Conservation (phyloP, 2,329 filamentous ascomycete genomes). For the Fusarium sp. region DNA sequence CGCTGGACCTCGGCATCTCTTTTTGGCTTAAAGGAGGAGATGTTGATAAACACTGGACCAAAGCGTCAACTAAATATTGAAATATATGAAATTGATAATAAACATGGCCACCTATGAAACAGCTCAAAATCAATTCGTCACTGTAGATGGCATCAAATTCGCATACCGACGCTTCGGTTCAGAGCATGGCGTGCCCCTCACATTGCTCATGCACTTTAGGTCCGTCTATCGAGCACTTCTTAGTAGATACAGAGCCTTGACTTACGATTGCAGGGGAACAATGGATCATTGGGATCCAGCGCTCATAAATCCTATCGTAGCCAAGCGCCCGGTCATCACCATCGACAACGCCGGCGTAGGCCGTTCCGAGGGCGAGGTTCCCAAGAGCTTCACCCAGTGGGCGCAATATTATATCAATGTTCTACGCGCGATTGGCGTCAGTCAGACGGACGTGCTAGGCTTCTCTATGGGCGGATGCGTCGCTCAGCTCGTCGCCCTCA, state of each 20-base stretch:
- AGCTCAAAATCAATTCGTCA: slow-evolving; percentile 46
- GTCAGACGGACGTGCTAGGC: slow-evolving; percentile 58
- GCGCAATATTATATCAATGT: slow-evolving; percentile 51
- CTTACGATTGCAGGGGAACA: slow-evolving; percentile 45
- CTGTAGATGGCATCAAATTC: slow-evolving; percentile 48
- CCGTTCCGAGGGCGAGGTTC: slow-evolving; percentile 56
- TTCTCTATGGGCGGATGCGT: slow-evolving; percentile 62
- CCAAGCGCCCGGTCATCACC: slow-evolving; percentile 56
- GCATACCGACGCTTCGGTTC: slow-evolving; percentile 49
- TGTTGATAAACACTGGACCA: too few relatives aligned
- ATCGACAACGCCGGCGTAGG: slow-evolving; percentile 62
- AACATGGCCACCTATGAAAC: slow-evolving; percentile 48
- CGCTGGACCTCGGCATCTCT: slow-evolving; percentile 34
- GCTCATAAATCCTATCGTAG: slow-evolving; percentile 58
- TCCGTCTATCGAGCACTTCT: slow-evolving; percentile 22
- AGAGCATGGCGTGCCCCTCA: slow-evolving; percentile 47
- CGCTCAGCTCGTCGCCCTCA: slow-evolving; percentile 58
- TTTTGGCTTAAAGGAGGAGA: background rate
- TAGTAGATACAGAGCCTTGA: background rate
- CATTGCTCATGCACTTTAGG: slow-evolving; percentile 50
- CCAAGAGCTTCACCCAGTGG: slow-evolving; percentile 48
- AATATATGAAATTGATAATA: background rate
- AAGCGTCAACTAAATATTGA: background rate
- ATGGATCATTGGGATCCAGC: slow-evolving; percentile 57
- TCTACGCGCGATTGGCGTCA: slow-evolving; percentile 52